Conservation (phyloP, 1,284 basidiomycete genomes). For the Apiotrichum gamsii region DNA sequence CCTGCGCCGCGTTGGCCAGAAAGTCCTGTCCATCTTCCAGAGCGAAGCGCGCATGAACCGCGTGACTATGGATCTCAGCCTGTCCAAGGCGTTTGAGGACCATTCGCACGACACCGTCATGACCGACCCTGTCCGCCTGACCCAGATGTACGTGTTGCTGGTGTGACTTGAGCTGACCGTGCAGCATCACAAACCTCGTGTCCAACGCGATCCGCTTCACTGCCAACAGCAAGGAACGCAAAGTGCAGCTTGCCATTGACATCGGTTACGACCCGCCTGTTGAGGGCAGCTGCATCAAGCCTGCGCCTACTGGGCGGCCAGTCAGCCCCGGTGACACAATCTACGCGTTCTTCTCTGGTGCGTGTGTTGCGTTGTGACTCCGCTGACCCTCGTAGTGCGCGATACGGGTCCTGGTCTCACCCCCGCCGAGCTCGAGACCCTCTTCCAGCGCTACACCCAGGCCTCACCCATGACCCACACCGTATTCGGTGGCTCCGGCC, state of each 20-base stretch:
- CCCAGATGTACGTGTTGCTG: conserved; percentile 16
- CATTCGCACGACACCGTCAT: conserved; percentile 12
- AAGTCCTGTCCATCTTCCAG: conserved; percentile 33
- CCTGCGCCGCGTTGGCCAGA: conserved; percentile 26
- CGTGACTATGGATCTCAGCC: conserved; percentile 14
- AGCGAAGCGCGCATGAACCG: conserved; percentile 41
- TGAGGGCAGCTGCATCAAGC: conserved; percentile 14
- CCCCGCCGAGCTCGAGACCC: conserved; percentile 17
- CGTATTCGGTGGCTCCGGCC: conserved; percentile 29
- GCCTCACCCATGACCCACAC: conserved; percentile 24
- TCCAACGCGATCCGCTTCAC: conserved; percentile 27
- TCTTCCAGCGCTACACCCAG: conserved; percentile 30
- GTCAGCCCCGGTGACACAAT: conserved; percentile 9
- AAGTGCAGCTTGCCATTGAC: conserved; percentile 16
- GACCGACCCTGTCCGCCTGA: conserved; percentile 27
- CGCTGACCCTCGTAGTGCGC: conserved; percentile 1
- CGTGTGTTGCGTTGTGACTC: no score
- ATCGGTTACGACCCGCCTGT: conserved; percentile 14
- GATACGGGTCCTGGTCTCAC: conserved; percentile 33
- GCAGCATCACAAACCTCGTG: conserved; percentile 24
- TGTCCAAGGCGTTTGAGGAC: conserved; percentile 4
- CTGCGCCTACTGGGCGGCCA: background rate
- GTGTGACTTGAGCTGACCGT: background rate
- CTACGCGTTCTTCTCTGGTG: conserved; percentile 14
- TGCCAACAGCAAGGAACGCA: conserved; percentile 3